A percentile compares a stretch with the other conserved stretches of the same genome.
These are phyloP conservation scores for Thermomucor indicae-seudaticae DNA, from an alignment of 371 early-diverging fungal species.

Conservation along the genomic window DNA sequence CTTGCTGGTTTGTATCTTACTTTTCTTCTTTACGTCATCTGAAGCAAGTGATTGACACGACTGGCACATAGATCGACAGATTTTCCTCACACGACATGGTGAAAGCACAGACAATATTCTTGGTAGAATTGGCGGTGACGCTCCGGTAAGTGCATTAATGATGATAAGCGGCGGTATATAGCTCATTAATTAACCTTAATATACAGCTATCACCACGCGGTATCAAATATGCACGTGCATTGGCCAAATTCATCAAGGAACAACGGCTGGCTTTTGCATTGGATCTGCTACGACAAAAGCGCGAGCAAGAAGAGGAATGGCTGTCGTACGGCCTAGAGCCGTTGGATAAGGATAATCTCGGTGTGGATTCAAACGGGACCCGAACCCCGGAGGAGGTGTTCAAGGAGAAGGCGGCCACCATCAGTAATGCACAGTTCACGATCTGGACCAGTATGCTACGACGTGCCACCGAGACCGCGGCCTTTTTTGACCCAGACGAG, in stretches of 20 bases:
- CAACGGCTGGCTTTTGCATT: constrained; percentile 37
- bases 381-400: constrained; percentile 8
- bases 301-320: constrained; percentile 25
- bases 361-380: not conserved
- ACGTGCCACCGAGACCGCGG: constrained; percentile 69
- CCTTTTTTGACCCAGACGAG: constrained; percentile 63
- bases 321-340: constrained; percentile 25
- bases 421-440: constrained; percentile 38
- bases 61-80: constrained; percentile 51
- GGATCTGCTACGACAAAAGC: constrained; percentile 25
- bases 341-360: constrained; percentile 15
- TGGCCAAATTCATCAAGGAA: constrained; percentile 60
- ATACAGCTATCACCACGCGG: constrained; percentile 56
- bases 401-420: constrained; percentile 24
- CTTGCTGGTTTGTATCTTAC: constrained; percentile 34
- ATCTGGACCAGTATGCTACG: constrained; percentile 79
- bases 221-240: constrained; percentile 57
- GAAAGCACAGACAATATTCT: constrained; percentile 59
- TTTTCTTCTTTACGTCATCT: not conserved
- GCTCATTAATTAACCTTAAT: not conserved
- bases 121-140: constrained; percentile 75
- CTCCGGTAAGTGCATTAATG: constrained; percentile 44
- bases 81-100: constrained; percentile 83
- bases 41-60: not conserved
- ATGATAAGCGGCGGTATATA: not conserved